These are phyloP conservation scores for Talaromyces amestolkiae DNA, from an alignment of 2,329 filamentous ascomycete species.

Conservation along the genomic window DNA sequence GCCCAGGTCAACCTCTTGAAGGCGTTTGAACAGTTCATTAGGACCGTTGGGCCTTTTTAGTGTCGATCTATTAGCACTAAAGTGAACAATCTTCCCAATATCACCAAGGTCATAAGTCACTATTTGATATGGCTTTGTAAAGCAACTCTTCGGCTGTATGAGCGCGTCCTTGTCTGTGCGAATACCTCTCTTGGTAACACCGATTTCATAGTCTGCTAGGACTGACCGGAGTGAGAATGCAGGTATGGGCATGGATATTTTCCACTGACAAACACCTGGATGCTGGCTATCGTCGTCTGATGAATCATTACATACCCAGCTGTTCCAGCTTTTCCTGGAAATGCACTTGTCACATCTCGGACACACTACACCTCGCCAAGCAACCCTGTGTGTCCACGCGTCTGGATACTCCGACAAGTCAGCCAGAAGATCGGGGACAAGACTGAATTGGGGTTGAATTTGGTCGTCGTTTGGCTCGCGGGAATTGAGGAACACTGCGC, in stretches of 20 bases:
- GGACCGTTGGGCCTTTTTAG: conserved; percentile 55
- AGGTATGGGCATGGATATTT: conserved; percentile 30
- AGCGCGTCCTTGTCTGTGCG: conserved; percentile 24
- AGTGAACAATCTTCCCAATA: conserved; percentile 53
- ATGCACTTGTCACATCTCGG: conserved; percentile 62
- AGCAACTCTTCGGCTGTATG: conserved; percentile 32
- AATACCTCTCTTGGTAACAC: conserved; percentile 28
- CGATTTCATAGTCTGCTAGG: conserved; percentile 32
- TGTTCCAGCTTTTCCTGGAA: conserved; percentile 58
- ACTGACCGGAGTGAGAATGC: conserved; percentile 34
- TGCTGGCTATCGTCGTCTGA: background rate
- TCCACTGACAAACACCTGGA: conserved; percentile 47
- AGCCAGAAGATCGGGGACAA: conserved; percentile 42
- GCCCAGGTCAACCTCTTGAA: conserved; percentile 48
- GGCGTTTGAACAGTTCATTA: conserved; percentile 57
- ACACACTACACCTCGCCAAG: conserved; percentile 66
- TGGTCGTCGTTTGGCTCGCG: conserved; percentile 47
- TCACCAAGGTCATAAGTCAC: conserved; percentile 33
- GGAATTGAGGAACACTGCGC: conserved; percentile 56
- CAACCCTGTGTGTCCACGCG: conserved; percentile 50
- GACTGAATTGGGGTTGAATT: conserved; percentile 34
- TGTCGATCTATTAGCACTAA: conserved; percentile 55
- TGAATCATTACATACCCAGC: conserved; percentile 56
- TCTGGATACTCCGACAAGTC: conserved; percentile 38
- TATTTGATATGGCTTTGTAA: conserved; percentile 33